Evolutionary conservation across 75 land plant genomes (phyloP).

Genomic region (Selaginella moellendorffii): DNA sequence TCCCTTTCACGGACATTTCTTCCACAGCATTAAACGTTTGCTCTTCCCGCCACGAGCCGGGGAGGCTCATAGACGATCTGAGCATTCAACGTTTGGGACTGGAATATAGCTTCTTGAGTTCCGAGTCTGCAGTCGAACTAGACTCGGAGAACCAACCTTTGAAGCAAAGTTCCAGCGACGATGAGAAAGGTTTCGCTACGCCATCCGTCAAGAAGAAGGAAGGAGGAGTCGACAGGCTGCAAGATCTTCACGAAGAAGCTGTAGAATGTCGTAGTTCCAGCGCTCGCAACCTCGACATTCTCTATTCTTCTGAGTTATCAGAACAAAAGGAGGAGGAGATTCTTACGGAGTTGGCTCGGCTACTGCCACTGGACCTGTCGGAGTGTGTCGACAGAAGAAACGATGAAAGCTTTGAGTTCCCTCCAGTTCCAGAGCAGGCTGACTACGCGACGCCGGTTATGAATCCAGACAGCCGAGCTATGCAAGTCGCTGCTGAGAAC

Average conservation of each 20-base stretch:
- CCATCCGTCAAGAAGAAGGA: too few relatives aligned
- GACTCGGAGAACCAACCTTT: too few relatives aligned
- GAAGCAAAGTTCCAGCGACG: too few relatives aligned
- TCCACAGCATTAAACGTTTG: background rate
- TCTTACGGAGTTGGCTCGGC: slow-evolving; percentile 12
- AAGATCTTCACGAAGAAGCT: background rate
- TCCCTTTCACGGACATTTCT: background rate
- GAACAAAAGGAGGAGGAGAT: slow-evolving; percentile 19
- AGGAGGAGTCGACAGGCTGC: too few relatives aligned
- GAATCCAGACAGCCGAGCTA: background rate
- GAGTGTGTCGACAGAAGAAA: background rate
- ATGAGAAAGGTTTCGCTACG: too few relatives aligned
- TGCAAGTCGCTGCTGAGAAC: too few relatives aligned
- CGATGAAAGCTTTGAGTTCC: background rate
- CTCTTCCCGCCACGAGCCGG: background rate
- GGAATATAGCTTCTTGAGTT: background rate
- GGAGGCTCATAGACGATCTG: background rate
- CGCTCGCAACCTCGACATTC: background rate
- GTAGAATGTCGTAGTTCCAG: background rate
- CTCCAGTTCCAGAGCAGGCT: background rate
- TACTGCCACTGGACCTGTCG: slow-evolving; percentile 9
- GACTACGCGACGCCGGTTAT: background rate
- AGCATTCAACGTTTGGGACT: background rate
- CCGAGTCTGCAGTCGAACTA: too few relatives aligned
- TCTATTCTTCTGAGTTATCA: slow-evolving; percentile 12